A percentile compares a stretch with the other conserved stretches of the same genome.
These are phyloP conservation scores for Macrolepiota dolichaula DNA, from an alignment of 768 basidiomycete genomes.

Conservation along the genomic window DNA sequence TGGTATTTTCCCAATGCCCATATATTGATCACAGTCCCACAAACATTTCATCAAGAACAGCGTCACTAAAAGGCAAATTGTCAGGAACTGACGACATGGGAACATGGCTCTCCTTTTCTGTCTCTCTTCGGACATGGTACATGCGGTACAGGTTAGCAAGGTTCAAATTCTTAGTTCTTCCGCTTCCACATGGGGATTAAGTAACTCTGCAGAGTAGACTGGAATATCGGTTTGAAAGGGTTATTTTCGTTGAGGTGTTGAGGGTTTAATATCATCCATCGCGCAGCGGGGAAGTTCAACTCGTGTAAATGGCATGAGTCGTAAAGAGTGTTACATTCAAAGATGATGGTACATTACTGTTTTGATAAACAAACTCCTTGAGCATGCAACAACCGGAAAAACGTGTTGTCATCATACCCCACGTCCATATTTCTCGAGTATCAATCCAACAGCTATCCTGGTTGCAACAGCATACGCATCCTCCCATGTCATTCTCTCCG, in stretches of 20 bases:
- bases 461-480: not conserved
- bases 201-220: not conserved
- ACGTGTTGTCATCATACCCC: not conserved
- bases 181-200: not conserved
- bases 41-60: conserved; percentile 5
- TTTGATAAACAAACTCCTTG: not conserved
- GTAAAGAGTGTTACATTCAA: not conserved
- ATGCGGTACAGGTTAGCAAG: not conserved
- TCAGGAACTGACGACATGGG: not conserved
- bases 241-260: no score
- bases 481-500: not conserved
- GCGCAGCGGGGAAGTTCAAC: not conserved
- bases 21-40: not conserved
- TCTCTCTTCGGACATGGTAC: not conserved
- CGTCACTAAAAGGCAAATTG: conserved; percentile 5
- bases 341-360: not conserved
- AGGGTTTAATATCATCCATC: no score
- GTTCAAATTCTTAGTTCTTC: not conserved
- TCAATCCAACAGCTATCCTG: not conserved
- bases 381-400: no score
- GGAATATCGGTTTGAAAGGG: no score
- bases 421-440: not conserved
- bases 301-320: no score
- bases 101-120: not conserved
- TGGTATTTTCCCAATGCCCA: not conserved